Percentiles rank a stretch among this genome's conserved stretches.
phyloP scores from a whole-genome alignment of 1,139 yeast genomes.

The Yamadazyma conglobata region DNA sequence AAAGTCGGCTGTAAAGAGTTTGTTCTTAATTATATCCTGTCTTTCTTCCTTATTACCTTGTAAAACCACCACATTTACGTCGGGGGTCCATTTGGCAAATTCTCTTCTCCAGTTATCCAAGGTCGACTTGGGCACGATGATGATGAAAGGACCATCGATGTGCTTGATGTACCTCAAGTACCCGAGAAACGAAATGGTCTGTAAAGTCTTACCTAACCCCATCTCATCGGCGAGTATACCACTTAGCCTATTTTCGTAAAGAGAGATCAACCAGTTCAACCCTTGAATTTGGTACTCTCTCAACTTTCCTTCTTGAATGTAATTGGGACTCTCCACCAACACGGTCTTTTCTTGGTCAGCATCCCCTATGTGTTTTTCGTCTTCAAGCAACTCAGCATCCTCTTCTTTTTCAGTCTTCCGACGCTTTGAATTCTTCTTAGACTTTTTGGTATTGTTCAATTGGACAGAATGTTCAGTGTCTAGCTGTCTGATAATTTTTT shows the following conservation, averaged over 20 bases:
- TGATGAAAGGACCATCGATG: slow-evolving; percentile 86
- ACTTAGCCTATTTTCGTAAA: slow-evolving; percentile 42
- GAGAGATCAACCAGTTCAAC: slow-evolving; percentile 43
- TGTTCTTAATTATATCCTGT: slow-evolving; percentile 52
- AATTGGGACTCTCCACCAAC: slow-evolving; percentile 78
- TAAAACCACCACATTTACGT: slow-evolving; percentile 78
- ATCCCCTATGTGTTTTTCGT: slow-evolving; percentile 57
- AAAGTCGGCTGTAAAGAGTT: slow-evolving; percentile 68
- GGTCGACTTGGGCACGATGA: slow-evolving; percentile 93
- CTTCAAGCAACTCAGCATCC: slow-evolving; percentile 80
- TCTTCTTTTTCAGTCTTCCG: slow-evolving; percentile 88
- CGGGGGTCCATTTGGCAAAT: slow-evolving; percentile 93
- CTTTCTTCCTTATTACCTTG: slow-evolving; percentile 88
- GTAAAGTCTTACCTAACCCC: slow-evolving; percentile 50
- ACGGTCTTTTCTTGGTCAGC: slow-evolving; percentile 52
- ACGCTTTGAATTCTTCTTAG: slow-evolving; percentile 20
- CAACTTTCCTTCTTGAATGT: slow-evolving; percentile 56
- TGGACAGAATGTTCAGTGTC: slow-evolving; percentile 31
- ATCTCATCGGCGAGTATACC: slow-evolving; percentile 50
- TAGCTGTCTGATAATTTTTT: slow-evolving; percentile 44
- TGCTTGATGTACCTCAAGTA: slow-evolving; percentile 74
- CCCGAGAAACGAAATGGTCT: slow-evolving; percentile 66
- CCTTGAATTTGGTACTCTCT: slow-evolving; percentile 71
- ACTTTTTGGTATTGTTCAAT: slow-evolving; percentile 17
- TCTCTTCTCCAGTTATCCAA: slow-evolving; percentile 95